Evolutionary conservation across 192 early-diverging fungal species (phyloP), one percentile per base, ranked within the genome.

Genomic region (Piromyces finnis): DNA sequence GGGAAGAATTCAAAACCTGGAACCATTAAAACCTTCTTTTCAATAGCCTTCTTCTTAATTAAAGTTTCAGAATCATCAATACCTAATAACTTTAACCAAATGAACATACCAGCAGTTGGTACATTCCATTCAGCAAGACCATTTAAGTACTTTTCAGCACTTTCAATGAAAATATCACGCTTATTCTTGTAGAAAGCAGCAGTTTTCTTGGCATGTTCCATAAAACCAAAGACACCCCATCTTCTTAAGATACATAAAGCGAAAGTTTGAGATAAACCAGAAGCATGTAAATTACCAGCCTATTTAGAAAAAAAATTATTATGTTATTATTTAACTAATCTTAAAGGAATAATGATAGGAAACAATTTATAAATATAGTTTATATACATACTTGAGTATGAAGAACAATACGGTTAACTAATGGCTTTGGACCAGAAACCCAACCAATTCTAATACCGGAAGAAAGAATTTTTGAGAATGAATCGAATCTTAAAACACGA

Each of bases 401-500:
- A 78, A 95, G 86, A 79, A 92, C 89, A 78, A 98, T 94, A 77
- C 92, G 88, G 29, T 94, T 90, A 5, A 95, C 84, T 16, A 98
- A 87, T 77, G 88, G 89, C 28, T 82, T 83, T 1, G 89, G 89
- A 11, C 89, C 89, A 35, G 88, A 86, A 27, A 87, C 89, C 93
- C 93, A 94, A 4, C 96, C 96, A 28, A 95, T 83, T 51, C 97
- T 92, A 80, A 95, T 79, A 29, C 97, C 97, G 2, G 94, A 92
- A 11, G 93, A 94, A 36, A 98, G 81, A 78, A 98, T 90, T 84
- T 98, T 98, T 84, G 93, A 94, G 82, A 98, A 92, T 29, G 92
- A 94, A 83, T 98, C 97, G 78, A 97, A 92, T 2, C 97, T 90
- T 29, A 98, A 87, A 0, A 98, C 95, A 14, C 97, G 91, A 3